Evolutionary conservation across 2,329 filamentous ascomycete genomes (phyloP).

Genomic region (Zymoseptoria brevis): DNA sequence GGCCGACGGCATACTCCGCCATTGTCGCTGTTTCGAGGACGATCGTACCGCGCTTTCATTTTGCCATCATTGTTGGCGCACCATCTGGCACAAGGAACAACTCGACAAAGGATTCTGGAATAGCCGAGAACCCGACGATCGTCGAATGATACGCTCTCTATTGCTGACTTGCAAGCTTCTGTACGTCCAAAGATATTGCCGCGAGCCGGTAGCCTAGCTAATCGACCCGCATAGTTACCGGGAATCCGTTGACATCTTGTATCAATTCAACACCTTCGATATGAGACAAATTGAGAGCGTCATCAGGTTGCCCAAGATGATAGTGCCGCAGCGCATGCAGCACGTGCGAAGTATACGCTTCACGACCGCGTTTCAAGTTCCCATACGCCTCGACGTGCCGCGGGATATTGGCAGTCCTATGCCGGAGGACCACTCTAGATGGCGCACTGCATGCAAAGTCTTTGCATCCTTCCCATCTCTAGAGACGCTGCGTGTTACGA

Average conservation of each 20-base stretch:
- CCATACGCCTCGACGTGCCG: background rate
- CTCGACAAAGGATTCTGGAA: background rate
- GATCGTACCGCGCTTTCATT: background rate
- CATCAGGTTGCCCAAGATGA: background rate
- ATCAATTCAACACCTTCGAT: conserved; percentile 4
- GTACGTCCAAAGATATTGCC: too few species aligned
- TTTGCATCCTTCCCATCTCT: too few species aligned
- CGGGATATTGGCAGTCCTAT: too few species aligned
- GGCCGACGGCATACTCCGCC: background rate
- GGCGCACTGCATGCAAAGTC: background rate
- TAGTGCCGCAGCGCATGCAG: conserved; percentile 1
- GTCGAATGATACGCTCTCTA: background rate
- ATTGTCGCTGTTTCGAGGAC: conserved; percentile 2
- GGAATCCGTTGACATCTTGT: conserved; percentile 2
- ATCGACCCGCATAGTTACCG: too few species aligned
- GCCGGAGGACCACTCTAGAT: background rate
- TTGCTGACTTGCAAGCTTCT: conserved; percentile 2
- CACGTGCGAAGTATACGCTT: conserved; percentile 2
- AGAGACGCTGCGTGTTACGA: too few species aligned
- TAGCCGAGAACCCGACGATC: background rate
- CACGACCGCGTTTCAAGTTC: background rate
- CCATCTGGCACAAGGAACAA: background rate
- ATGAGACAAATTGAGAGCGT: background rate
- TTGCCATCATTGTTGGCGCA: conserved; percentile 2
- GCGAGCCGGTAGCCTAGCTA: too few species aligned